A percentile compares a stretch with the other conserved stretches of the same genome.
phyloP scores from a whole-genome alignment of 345 rosid species.

The Salix dunnii region DNA sequence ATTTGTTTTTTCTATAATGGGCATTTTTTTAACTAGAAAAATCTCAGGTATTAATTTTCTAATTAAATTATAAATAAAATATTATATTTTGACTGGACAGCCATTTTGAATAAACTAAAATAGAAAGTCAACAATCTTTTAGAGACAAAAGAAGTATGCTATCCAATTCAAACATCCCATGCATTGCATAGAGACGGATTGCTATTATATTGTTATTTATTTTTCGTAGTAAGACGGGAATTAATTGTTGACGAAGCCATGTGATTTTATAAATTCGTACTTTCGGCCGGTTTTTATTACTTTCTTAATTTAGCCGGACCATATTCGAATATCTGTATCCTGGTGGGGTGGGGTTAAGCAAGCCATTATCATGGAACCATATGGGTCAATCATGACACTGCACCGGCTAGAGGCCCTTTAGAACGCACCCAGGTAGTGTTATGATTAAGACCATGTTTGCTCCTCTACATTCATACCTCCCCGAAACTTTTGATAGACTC shows the following conservation, averaged over 20 bases:
- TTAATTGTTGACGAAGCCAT: neutral
- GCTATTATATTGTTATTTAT: too few species aligned
- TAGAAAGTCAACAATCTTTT: too few species aligned
- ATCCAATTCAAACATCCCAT: too few species aligned
- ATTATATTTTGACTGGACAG: too few species aligned
- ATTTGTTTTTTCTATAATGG: too few species aligned
- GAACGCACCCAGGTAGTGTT: constrained; percentile 1
- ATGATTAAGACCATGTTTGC: constrained; percentile 19
- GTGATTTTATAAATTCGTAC: neutral
- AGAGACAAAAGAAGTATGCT: too few species aligned
- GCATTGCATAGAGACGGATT: too few species aligned
- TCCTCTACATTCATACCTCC: neutral
- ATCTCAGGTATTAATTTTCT: too few species aligned
- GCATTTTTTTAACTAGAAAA: too few species aligned
- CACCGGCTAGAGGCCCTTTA: neutral
- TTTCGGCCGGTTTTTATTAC: neutral
- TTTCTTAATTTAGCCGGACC: neutral
- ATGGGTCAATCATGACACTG: constrained; percentile 22
- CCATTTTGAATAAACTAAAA: too few species aligned
- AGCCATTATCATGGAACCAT: neutral
- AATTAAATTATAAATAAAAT: too few species aligned
- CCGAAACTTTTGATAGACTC: neutral
- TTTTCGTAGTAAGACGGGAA: too few species aligned
- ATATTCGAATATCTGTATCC: neutral
- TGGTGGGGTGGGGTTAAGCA: neutral